These are phyloP conservation scores for Fusarium chlamydosporum DNA, from an alignment of 2,329 filamentous ascomycete species.

Conservation along the genomic window DNA sequence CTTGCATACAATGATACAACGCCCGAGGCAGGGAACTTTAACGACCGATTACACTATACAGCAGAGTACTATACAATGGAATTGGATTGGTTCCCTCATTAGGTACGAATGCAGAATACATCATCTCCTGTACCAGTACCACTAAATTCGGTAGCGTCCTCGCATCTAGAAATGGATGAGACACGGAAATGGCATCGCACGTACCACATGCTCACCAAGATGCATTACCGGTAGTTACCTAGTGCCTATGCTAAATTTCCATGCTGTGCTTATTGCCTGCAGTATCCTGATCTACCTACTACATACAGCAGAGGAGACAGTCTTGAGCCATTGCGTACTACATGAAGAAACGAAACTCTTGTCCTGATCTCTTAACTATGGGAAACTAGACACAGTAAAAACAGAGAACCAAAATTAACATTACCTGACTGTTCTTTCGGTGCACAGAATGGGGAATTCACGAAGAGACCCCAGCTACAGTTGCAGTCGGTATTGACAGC, in stretches of 20 bases:
- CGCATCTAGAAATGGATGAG: conserved; percentile 1
- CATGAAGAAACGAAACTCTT: too few relatives aligned
- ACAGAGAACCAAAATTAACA: too few relatives aligned
- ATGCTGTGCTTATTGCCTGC: conserved; percentile 9
- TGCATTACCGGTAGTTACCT: neutral
- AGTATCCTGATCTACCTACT: too few relatives aligned
- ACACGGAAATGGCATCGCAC: conserved; percentile 29
- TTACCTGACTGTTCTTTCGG: too few relatives aligned
- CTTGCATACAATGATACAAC: neutral
- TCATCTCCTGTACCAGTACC: conserved; percentile 23
- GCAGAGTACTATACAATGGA: neutral
- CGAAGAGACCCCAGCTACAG: too few relatives aligned
- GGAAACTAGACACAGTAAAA: too few relatives aligned
- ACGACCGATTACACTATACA: neutral
- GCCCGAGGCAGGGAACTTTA: neutral
- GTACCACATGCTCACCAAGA: conserved; percentile 22
- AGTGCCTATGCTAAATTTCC: neutral
- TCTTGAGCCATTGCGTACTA: too few relatives aligned
- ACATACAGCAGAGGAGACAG: too few relatives aligned
- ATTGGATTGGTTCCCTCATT: too few relatives aligned
- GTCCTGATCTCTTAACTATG: too few relatives aligned
- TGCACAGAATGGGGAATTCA: too few relatives aligned
- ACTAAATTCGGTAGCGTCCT: conserved; percentile 24
- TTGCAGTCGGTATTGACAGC: too few relatives aligned
- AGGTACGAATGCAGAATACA: conserved; percentile 8